A percentile compares a stretch with the other conserved stretches of the same genome.
Evolutionary conservation across 257 asterid species (phyloP).

Genomic region (Petrea volubilis): DNA sequence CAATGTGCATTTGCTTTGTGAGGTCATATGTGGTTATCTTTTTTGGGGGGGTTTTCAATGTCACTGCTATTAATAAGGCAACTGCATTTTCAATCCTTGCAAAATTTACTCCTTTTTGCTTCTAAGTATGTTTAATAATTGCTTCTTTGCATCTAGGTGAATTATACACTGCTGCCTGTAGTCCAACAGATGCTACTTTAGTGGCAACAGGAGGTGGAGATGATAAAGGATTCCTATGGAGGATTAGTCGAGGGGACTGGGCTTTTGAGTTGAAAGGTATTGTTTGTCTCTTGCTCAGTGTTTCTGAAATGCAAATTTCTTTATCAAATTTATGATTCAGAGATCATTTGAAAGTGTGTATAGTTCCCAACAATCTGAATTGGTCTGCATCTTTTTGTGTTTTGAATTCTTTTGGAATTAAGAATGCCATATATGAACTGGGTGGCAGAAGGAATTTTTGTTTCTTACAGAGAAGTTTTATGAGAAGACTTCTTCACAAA

Average conservation of each 20-base stretch:
- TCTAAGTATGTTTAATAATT: neutral
- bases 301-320: neutral
- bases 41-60: neutral
- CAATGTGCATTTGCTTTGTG: neutral
- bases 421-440: constrained; percentile 5
- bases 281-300: constrained; percentile 7
- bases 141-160: constrained; percentile 58
- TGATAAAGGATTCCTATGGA: constrained; percentile 91
- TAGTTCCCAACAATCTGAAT: neutral
- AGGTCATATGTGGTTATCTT: neutral
- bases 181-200: constrained; percentile 75
- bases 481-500: neutral
- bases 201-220: constrained; percentile 99
- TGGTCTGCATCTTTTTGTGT: neutral
- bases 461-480: neutral
- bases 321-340: neutral
- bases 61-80: neutral
- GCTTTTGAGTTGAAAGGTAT: constrained; percentile 79
- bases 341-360: neutral
- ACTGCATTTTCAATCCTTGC: neutral
- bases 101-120: neutral
- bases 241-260: constrained; percentile 72
- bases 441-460: neutral
- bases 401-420: neutral
- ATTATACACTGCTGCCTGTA: constrained; percentile 71